Evolutionary conservation across 75 land plant species (phyloP), one percentile per base, ranked within the genome.

Genomic region (Pinus albicaulis): DNA sequence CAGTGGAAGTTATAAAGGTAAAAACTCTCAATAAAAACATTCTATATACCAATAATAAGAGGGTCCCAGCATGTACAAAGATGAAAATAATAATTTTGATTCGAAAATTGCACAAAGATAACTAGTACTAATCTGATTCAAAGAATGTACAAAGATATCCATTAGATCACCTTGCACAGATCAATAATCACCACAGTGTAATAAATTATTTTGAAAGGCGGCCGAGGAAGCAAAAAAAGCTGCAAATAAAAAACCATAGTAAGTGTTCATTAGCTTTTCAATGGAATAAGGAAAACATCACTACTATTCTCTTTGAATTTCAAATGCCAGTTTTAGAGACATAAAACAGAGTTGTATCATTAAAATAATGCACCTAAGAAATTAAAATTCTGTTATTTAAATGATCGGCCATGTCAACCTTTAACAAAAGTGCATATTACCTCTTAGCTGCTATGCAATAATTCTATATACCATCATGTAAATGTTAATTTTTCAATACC

Each of bases 131-230:
- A 31, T 31, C 2, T 31, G 31, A 31, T 1, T 68, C 20, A 65
- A 68, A 11, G 23, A 38, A 68, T 68, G 22, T 5, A 8, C 71
- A 68, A 65, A 38, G n/a, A 0, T n/a, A 55, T 22, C 56, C 60
- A 73, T 73, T 24, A 15, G n/a, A 73, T 17, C 80, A 95, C 98
- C 94, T 98, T 98, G 79, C 98, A 98, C 25, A 98, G 91, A 80
- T 98, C 99, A 36, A 98, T 93, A 60, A 98, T 93, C 55, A 98
- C 98, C 77, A 98, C 80, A 16, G 99, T 90, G 80, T 98, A 98
- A 75, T 98, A 98, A 38, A 93, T 84, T 26, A 89, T 89, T 60
- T 86, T 96, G 81, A 98, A 98, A 44, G 96, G 94, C 11, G 99
- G 96, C 7, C 90, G 87, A 48, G 99, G 99, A 11, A 98, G 87